Evolutionary conservation across 2,329 filamentous ascomycete genomes (phyloP).

Genomic region (Nemania sp.): DNA sequence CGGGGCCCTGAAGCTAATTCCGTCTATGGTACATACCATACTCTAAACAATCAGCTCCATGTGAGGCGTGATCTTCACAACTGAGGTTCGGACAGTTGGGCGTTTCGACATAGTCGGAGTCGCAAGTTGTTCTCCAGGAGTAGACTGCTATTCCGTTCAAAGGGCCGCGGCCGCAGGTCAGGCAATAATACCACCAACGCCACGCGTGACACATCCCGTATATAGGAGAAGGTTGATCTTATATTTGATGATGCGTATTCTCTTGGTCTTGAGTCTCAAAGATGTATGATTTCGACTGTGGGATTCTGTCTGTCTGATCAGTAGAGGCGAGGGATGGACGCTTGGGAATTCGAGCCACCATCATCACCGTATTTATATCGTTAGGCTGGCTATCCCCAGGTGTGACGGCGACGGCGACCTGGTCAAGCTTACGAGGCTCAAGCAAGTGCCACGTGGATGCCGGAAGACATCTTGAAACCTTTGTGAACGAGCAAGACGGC

Average conservation of each 20-base stretch:
- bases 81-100: slow-evolving; percentile 42
- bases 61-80: slow-evolving; percentile 38
- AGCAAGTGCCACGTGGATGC: slow-evolving; percentile 7
- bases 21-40: slow-evolving; percentile 43
- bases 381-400: background rate
- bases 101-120: slow-evolving; percentile 42
- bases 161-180: slow-evolving; percentile 43
- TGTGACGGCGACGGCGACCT: background rate
- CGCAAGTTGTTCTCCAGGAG: slow-evolving; percentile 43
- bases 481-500: background rate
- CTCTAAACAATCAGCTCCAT: slow-evolving; percentile 41
- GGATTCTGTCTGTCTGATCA: slow-evolving; percentile 15
- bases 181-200: slow-evolving; percentile 46
- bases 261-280: background rate
- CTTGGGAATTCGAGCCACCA: slow-evolving; percentile 13
- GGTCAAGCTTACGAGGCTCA: slow-evolving; percentile 23
- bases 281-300: background rate
- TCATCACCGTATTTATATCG: slow-evolving; percentile 6
- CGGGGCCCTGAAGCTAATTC: slow-evolving; percentile 4
- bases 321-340: background rate
- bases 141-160: slow-evolving; percentile 39
- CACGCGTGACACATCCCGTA: slow-evolving; percentile 43
- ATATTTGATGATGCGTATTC: slow-evolving; percentile 2
- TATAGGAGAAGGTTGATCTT: background rate
- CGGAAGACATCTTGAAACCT: slow-evolving; percentile 23